Percentiles rank a stretch among this genome's conserved stretches.
Conservation (phyloP, 306 rosid species). For the Cucurbita moschata region DNA sequence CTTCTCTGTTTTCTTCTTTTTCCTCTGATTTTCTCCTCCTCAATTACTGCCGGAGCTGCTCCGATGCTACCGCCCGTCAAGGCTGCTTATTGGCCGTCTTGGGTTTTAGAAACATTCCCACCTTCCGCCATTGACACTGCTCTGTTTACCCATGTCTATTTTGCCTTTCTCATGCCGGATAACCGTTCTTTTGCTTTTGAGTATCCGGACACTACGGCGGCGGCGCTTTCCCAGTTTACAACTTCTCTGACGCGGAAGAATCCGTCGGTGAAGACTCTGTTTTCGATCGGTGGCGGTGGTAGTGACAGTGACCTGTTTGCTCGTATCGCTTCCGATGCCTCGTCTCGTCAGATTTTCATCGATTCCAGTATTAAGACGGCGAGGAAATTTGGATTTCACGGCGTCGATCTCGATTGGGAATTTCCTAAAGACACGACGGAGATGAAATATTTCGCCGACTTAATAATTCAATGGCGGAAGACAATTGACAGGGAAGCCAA, state of each 20-base stretch:
- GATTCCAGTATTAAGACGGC: slow-evolving; percentile 38
- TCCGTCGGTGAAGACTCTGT: slow-evolving; percentile 24
- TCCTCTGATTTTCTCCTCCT: background rate
- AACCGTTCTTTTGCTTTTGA: slow-evolving; percentile 21
- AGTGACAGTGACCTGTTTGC: slow-evolving; percentile 16
- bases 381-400: slow-evolving; percentile 43
- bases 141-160: slow-evolving; percentile 50
- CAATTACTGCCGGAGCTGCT: background rate
- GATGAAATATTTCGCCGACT: slow-evolving; percentile 23
- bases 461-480: slow-evolving; percentile 25
- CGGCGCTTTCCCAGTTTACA: slow-evolving; percentile 29
- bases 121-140: slow-evolving; percentile 53
- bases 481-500: slow-evolving; percentile 19
- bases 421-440: slow-evolving; percentile 32
- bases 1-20: background rate
- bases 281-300: slow-evolving; percentile 43
- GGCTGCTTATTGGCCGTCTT: slow-evolving; percentile 34
- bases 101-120: slow-evolving; percentile 21
- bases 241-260: slow-evolving; percentile 15
- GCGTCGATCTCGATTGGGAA: slow-evolving; percentile 69
- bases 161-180: slow-evolving; percentile 39
- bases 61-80: slow-evolving; percentile 18
- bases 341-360: slow-evolving; percentile 43
- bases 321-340: slow-evolving; percentile 18
- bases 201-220: slow-evolving; percentile 14